Conservation (phyloP, 129 eudicot species). For the Tagetes patula region DNA sequence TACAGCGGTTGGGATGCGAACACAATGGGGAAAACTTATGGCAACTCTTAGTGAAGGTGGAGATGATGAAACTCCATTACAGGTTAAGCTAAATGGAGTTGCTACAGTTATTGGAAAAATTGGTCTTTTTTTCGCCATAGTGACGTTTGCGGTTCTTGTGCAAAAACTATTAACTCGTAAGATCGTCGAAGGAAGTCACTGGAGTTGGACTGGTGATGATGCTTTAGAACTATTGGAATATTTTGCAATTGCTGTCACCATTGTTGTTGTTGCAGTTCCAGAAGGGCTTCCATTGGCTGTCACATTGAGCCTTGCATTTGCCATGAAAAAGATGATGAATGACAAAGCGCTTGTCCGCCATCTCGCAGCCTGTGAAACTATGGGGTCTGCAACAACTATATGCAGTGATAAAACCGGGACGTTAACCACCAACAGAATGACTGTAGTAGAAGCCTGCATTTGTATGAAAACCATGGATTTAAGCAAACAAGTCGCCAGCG, state of each 20-base stretch:
- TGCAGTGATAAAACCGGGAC: conserved; percentile 98
- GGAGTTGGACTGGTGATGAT: conserved; percentile 78
- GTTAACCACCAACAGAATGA: conserved; percentile 86
- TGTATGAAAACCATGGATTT: conserved; percentile 61
- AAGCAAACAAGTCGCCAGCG: conserved; percentile 37
- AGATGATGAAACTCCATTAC: conserved; percentile 94
- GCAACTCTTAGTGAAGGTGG: conserved; percentile 98
- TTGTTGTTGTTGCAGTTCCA: conserved; percentile 97
- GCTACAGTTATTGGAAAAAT: conserved; percentile 91
- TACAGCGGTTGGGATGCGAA: conserved; percentile 97
- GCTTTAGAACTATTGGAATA: conserved; percentile 74
- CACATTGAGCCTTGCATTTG: conserved; percentile 86
- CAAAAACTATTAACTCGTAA: conserved; percentile 64
- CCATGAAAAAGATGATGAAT: conserved; percentile 98
- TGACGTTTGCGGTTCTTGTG: conserved; percentile 83
- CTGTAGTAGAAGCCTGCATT: conserved; percentile 88
- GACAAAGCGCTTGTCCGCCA: conserved; percentile 93
- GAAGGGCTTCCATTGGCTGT: conserved; percentile 96
- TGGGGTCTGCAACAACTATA: conserved; percentile 95
- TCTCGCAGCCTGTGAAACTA: conserved; percentile 96
- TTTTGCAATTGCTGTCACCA: conserved; percentile 90
- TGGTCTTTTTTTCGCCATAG: conserved; percentile 84
- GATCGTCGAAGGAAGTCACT: conserved; percentile 46
- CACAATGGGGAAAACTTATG: conserved; percentile 98
- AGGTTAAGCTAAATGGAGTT: conserved; percentile 89